Evolutionary conservation across 805 yeast species (phyloP).

Genomic region (Spathaspora hagerdaliae): DNA sequence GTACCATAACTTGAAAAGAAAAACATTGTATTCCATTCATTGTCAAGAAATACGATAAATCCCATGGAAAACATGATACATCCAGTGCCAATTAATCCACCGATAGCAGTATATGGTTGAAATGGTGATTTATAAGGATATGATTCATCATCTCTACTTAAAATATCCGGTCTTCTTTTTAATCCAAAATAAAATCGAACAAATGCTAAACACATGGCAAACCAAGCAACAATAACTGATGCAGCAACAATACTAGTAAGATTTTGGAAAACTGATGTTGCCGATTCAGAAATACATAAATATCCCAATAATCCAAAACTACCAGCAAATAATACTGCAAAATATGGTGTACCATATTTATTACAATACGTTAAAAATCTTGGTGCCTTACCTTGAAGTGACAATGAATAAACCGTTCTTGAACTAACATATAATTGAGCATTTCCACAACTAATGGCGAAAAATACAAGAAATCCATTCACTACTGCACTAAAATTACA

Average conservation of each 20-base stretch:
- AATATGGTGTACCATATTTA: slow-evolving; percentile 66
- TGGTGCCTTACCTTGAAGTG: slow-evolving; percentile 58
- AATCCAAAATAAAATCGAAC: slow-evolving; percentile 63
- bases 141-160: slow-evolving; percentile 55
- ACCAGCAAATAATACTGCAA: slow-evolving; percentile 63
- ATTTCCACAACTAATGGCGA: slow-evolving; percentile 43
- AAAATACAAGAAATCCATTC: slow-evolving; percentile 45
- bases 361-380: slow-evolving; percentile 55
- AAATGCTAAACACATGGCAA: slow-evolving; percentile 63
- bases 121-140: slow-evolving; percentile 69
- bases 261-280: slow-evolving; percentile 63
- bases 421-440: slow-evolving; percentile 43
- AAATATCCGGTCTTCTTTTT: slow-evolving; percentile 58
- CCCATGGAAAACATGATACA: slow-evolving; percentile 56
- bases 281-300: slow-evolving; percentile 52
- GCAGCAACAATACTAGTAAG: slow-evolving; percentile 67
- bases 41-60: slow-evolving; percentile 53
- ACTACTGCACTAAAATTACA: slow-evolving; percentile 34
- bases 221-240: slow-evolving; percentile 77
- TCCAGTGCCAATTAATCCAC: slow-evolving; percentile 55
- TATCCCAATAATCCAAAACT: slow-evolving; percentile 58
- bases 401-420: slow-evolving; percentile 38
- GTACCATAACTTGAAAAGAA: slow-evolving; percentile 68
- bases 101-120: slow-evolving; percentile 65
- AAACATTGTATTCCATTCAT: slow-evolving; percentile 55